Percentiles rank a stretch among this genome's conserved stretches.
phyloP scores from a whole-genome alignment of 2,329 filamentous ascomycete species.

The Didymella exigua region DNA sequence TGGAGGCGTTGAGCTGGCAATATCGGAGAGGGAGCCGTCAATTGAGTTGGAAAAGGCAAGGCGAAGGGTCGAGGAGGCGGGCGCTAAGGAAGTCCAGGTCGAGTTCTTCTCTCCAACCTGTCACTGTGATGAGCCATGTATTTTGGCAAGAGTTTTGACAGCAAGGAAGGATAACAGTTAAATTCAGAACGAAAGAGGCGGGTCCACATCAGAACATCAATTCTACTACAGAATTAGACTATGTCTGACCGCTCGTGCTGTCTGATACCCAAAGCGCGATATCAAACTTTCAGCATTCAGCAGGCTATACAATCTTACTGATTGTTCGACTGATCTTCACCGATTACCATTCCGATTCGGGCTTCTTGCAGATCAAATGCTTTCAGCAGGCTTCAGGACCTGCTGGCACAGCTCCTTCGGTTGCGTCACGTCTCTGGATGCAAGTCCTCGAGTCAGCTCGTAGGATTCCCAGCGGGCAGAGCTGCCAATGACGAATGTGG shows the following conservation, averaged over 20 bases:
- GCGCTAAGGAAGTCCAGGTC: background rate
- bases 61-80: background rate
- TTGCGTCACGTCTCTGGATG: background rate
- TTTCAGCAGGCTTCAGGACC: too few relatives aligned
- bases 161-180: background rate
- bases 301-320: background rate
- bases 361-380: background rate
- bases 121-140: constrained; percentile 1
- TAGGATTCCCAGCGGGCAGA: background rate
- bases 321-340: background rate
- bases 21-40: background rate
- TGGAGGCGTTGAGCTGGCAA: constrained; percentile 24
- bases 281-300: background rate
- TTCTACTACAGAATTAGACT: too few relatives aligned
- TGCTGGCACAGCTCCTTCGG: background rate
- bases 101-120: background rate
- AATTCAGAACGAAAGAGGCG: too few relatives aligned
- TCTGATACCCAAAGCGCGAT: background rate
- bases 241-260: background rate
- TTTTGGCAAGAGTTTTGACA: background rate
- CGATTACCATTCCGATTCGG: background rate
- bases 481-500: background rate
- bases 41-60: background rate
- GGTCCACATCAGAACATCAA: too few relatives aligned
- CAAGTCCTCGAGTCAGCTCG: too few relatives aligned